Evolutionary conservation across 768 basidiomycete genomes (phyloP), one percentile per base, ranked within the genome.

Genomic region (Lentinula detonsa): DNA sequence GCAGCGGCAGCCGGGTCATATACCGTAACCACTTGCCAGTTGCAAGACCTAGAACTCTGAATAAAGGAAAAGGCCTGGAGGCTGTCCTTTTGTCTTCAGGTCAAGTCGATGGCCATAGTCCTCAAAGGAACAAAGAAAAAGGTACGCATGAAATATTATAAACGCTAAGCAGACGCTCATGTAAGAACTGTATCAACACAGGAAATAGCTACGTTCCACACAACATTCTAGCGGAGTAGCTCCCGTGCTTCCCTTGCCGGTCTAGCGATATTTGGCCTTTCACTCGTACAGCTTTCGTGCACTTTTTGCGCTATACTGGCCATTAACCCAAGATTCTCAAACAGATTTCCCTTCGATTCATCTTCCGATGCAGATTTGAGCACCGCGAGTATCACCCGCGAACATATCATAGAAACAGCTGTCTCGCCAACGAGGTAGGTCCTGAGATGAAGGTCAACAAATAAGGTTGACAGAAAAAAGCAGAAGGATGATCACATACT

Each of bases 161-260:
- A 28, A 28, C 28, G 28, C 28, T 28, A 28, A 28, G 28, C 28
- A 28, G 28, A 28, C 28, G 28, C 28, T 28, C 28, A 28, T 28
- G 28, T 28, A 28, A 28, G 28, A 28, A 28, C 28, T 28, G 28
- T 28, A 28, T 28, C 28, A 28, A 28, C 28, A 28, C 28, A 28
- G 28, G 28, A 28, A 28, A 28, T 28, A 28, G 28, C 28, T 28
- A 28, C 28, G 28, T 28, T 28, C 28, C 28, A 28, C n/a, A 21
- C 5, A 11, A 40, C 4, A 43, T 28, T 21, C 28, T 37, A 57
- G 16, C 13, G 16, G 9, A 95, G 68, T 23, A 88, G 60, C 55
- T 96, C 94, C 63, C 87, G 80, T 2, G 94, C 88, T 68, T 95
- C 93, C 48, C 93, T 77, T 6, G 92, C 89, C 0, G 92, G 93